Base-by-base conservation (phyloP, 768 basidiomycete species). In the Termitomyces sp. region DNA sequence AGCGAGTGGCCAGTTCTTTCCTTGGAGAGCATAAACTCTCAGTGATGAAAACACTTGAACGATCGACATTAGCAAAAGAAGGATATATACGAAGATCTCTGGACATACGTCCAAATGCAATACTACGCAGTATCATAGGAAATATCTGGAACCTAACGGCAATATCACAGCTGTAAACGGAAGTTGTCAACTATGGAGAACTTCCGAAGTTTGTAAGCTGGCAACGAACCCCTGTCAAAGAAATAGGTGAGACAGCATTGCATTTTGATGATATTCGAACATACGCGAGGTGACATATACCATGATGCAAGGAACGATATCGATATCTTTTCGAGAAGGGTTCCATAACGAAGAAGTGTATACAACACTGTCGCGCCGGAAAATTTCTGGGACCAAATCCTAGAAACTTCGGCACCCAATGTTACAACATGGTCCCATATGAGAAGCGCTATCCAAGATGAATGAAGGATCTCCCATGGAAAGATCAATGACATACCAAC, bases 271-370 rank as follows among this genome's bases (percentile, higher is more conserved):
- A 5, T 48, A 43, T 51, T 37, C 19, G 25, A n/a, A 60, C 68
- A 50, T 62, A 71, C 70, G 25, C 62, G 58, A 25, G 67, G 69
- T 31, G 69, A 66, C 58, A 71, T 64, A 44, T 68, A 68, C 70
- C 68, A 71, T 25, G 70, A 71, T 1, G 70, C 69, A 17, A 71
- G 67, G 17, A 71, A 53, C 53, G 69, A 57, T n/a, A 71, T 62
- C 1, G 65, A 53, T 21, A 68, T 66, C 50, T 71, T 71, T 49
- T 71, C 69, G 41, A 69, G 48, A 6, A 71, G 58, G 1, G 69
- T 69, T 10, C 70, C 71, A 49, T 72, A 72, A 42, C 71, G 63
- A 6, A 71, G 61, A 6, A 67, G 41, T 10, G 57, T 54, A 45
- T 69, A 72, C 21, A 72, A 46, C 5, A 67, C 63, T 1, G 68